Conservation (phyloP, 148 eudicot genomes). For the Limonium bicolor region DNA sequence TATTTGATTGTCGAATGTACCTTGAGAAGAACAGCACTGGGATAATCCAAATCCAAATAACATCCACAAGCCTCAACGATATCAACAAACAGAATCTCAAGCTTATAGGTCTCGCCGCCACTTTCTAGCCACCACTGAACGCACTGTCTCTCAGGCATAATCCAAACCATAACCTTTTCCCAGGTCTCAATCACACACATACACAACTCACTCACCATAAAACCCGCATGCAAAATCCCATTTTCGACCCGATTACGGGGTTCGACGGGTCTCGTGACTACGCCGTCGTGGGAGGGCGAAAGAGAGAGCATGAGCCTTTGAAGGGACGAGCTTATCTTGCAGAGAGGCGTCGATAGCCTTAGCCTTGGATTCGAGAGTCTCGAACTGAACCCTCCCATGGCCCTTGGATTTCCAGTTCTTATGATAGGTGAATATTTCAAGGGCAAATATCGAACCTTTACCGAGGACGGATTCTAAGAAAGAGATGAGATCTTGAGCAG, state of each 20-base stretch:
- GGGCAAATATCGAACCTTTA: constrained; percentile 39
- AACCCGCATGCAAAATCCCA: constrained; percentile 47
- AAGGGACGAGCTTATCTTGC: constrained; percentile 29
- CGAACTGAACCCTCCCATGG: constrained; percentile 66
- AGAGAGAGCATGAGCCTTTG: constrained; percentile 31
- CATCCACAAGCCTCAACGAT: constrained; percentile 47
- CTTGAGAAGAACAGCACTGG: constrained; percentile 65
- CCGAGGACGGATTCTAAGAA: constrained; percentile 43
- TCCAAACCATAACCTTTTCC: constrained; percentile 39
- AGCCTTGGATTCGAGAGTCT: constrained; percentile 40
- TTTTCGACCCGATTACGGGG: constrained; percentile 22
- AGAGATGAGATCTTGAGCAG: constrained; percentile 39
- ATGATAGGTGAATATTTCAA: constrained; percentile 57
- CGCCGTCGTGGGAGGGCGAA: constrained; percentile 35
- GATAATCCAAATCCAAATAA: constrained; percentile 20
- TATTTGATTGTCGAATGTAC: too few relatives aligned
- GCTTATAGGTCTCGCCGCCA: constrained; percentile 27
- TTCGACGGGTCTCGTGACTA: constrained; percentile 43
- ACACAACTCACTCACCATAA: constrained; percentile 26
- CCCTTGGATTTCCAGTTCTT: constrained; percentile 80
- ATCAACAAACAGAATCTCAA: constrained; percentile 69
- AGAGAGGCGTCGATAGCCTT: constrained; percentile 20
- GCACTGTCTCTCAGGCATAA: constrained; percentile 52
- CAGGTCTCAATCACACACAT: constrained; percentile 57
- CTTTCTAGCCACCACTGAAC: constrained; percentile 39